Evolutionary conservation across 164 flowering plant species (phyloP), one percentile per base, ranked within the genome.

Genomic region (Magnolia changhungtana): DNA sequence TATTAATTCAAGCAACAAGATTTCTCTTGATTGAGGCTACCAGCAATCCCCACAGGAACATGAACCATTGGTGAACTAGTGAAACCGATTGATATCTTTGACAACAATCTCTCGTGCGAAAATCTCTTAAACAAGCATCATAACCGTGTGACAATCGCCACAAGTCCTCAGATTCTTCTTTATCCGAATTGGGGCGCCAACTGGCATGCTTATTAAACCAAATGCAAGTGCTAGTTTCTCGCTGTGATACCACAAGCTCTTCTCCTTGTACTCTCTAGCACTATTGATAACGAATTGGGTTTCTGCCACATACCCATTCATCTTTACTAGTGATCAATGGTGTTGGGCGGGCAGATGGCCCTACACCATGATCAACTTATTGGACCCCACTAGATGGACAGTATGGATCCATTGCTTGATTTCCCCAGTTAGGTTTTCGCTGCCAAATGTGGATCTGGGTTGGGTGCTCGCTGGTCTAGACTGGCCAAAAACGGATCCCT

Each of bases 121-220:
- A 19, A 80, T 78, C 55, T 72, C 50, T 9, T 90, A 86, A 16
- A 84, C 83, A 59, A 84, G 81, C 84, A 88, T 88, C 89, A 89
- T 86, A 77, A 89, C 87, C 50, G 72, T 52, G 77, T 89, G 90
- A 71, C 89, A 89, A 76, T 89, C 90, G 8, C 78, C 72, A 72
- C 90, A 88, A 66, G 85, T 85, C 59, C 92, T 79, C 67, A 89
- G 88, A 78, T 89, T 89, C 79, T 89, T 89, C 85, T 85, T 75
- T 65, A 82, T 69, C 74, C 80, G 72, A 19, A 82, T 79, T n/a
- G 80, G 74, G 37, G 63, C 58, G 3, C 75, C 71, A 29, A 19
- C 63, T 11, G 72, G 68, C 6, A 75, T 16, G 24, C 58, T 64
- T 37, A 82, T 74, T 29, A 79, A 63, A 18, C 77, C 78, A 72